Base-by-base conservation (phyloP, 2,329 filamentous ascomycete genomes). In the Penicillium sp. region DNA sequence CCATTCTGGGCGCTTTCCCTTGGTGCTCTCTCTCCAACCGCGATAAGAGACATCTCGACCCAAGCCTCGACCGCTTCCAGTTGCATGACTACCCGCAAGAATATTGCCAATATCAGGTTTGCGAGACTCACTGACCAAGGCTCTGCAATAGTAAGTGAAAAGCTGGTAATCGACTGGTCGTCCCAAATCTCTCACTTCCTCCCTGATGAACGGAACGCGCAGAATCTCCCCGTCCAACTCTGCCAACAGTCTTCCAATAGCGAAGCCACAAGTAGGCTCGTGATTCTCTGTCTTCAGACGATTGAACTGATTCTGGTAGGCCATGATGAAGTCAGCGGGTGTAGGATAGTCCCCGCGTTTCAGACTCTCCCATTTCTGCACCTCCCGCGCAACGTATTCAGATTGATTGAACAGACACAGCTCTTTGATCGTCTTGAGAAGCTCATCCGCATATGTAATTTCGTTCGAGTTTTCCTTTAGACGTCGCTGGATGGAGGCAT, bases 281-380 rank as follows among this genome's bases (percentile, higher is more conserved):
- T 48, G 35, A 5, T 6, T 4, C 11, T 53, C 50, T 11, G 30
- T 35, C 36, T 53, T 53, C 10, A 53, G 43, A 2, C 38, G 23
- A 3, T 53, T 48, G 30, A 29, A 48, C 8, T 53, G 50, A 7
- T 47, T 47, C 29, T 53, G 50, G 13, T 47, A 53, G 1, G 43
- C 50, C 29, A 53, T 4, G 16, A 48, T 53, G 23, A 48, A 53
- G 8, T 48, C 36, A 0, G 11, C n/a, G 2, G 50, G 19, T 1
- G n/a, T 42, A 1, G 18, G 0, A 4, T 29, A 48, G 2, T 38
- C 2, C 0, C 8, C 16, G 6, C 43, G 50, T 1, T 35, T 35
- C 6, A 53, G 5, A 4, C 26, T 11, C 3, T 53, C 18, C 50
- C 43, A 53, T 7, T 27, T 35, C 23, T 34, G 23, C 6, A 47